phyloP scores from a whole-genome alignment of 371 early-diverging fungal species.

The Syncephalastrum monosporum region DNA sequence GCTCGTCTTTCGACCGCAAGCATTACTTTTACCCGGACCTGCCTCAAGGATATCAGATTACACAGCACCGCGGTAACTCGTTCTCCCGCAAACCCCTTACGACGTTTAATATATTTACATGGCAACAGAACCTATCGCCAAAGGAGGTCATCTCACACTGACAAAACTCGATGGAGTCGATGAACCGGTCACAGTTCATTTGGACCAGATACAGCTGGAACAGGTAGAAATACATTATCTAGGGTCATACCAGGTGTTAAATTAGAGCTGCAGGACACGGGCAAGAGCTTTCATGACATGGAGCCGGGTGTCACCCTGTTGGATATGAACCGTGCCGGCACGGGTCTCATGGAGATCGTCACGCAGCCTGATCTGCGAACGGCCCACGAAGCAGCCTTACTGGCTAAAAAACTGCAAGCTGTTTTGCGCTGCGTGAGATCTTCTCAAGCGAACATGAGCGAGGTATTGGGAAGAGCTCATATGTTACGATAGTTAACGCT shows the following conservation, averaged over 20 bases:
- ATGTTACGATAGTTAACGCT: background rate
- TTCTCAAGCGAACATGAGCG: constrained; percentile 84
- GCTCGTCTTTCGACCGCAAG: constrained; percentile 86
- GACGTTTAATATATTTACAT: background rate
- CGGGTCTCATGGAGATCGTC: constrained; percentile 88
- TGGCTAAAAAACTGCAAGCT: constrained; percentile 75
- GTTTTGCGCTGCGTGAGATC: constrained; percentile 71
- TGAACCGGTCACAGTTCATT: constrained; percentile 52
- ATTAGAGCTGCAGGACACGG: constrained; percentile 63
- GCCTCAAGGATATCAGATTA: constrained; percentile 93
- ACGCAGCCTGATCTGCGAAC: constrained; percentile 82
- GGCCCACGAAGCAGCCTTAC: constrained; percentile 72
- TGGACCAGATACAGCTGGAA: constrained; percentile 88
- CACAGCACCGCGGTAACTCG: constrained; percentile 72
- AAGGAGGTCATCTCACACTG: constrained; percentile 57
- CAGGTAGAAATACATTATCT: constrained; percentile 44
- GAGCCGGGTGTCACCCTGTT: constrained; percentile 62
- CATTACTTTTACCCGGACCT: constrained; percentile 94
- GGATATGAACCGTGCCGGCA: constrained; percentile 89
- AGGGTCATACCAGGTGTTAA: no score
- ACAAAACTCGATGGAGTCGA: constrained; percentile 55
- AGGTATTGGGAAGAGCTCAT: constrained; percentile 42
- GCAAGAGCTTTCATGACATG: constrained; percentile 75
- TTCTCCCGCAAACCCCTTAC: background rate
- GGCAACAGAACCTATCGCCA: constrained; percentile 63